Percentiles rank a stretch among this genome's conserved stretches.
These are phyloP conservation scores for Verticillium isaacii DNA, from an alignment of 2,329 filamentous ascomycete genomes.

Conservation along the genomic window DNA sequence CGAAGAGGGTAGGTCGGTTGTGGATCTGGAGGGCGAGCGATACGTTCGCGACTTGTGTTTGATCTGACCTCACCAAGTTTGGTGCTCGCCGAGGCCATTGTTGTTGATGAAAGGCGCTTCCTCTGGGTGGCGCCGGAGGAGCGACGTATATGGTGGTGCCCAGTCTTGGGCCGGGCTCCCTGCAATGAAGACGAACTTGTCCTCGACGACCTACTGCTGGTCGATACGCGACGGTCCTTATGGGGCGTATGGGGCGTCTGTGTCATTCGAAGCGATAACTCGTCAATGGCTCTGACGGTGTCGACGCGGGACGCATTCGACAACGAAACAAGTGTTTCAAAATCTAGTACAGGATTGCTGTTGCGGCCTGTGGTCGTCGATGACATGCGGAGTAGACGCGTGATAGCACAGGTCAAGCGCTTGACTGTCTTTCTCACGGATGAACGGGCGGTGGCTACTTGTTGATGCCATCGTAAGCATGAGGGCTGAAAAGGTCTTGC, in stretches of 20 bases:
- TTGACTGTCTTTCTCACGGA: slow-evolving; percentile 35
- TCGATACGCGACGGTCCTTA: not conserved
- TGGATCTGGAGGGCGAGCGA: not conserved
- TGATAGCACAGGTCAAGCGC: slow-evolving; percentile 36
- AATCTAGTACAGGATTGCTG: slow-evolving; percentile 33
- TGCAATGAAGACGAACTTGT: not conserved
- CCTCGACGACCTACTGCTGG: not conserved
- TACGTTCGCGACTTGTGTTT: not conserved
- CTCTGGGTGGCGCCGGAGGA: not conserved
- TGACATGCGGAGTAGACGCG: slow-evolving; percentile 24
- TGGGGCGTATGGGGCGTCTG: slow-evolving; percentile 5
- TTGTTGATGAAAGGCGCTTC: slow-evolving; percentile 22
- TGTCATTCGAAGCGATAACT: slow-evolving; percentile 32
- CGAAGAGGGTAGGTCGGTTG: slow-evolving; percentile 9
- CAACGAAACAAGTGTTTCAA: slow-evolving; percentile 39
- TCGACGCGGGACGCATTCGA: slow-evolving; percentile 43
- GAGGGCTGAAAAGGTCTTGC: no score
- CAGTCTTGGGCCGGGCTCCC: not conserved
- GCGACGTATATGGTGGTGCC: not conserved
- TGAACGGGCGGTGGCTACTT: slow-evolving; percentile 30
- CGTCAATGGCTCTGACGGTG: slow-evolving; percentile 43
- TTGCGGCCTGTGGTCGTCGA: slow-evolving; percentile 24
- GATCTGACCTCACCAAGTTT: slow-evolving; percentile 36
- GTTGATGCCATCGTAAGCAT: slow-evolving; percentile 1
- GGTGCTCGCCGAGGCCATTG: slow-evolving; percentile 37